A percentile compares a stretch with the other conserved stretches of the same genome.
These are phyloP conservation scores for Paracorniculantispora psalliotae DNA, from an alignment of 2,329 filamentous ascomycete genomes.

Conservation along the genomic window DNA sequence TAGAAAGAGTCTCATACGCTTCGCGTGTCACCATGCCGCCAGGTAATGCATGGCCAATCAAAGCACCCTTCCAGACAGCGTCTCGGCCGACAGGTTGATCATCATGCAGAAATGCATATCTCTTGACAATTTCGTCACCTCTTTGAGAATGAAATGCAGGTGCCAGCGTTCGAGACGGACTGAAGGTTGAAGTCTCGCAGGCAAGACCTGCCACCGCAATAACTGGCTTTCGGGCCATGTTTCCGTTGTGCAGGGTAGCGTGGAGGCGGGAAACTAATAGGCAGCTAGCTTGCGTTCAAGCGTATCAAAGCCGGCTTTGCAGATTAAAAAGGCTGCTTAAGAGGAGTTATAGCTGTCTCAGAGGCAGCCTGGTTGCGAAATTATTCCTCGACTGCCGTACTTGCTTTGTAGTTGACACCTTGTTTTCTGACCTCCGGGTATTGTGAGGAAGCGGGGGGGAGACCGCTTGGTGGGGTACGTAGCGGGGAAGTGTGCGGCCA, in stretches of 20 bases:
- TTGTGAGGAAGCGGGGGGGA: neutral
- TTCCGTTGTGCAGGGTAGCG: conserved; percentile 1
- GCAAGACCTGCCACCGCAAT: conserved; percentile 49
- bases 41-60: conserved; percentile 48
- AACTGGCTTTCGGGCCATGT: conserved; percentile 28
- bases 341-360: too few relatives aligned
- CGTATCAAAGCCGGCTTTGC: too few relatives aligned
- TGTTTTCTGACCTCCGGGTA: neutral
- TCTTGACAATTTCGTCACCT: conserved; percentile 36
- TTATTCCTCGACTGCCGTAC: too few relatives aligned
- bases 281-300: neutral
- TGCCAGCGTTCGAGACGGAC: conserved; percentile 43
- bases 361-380: neutral
- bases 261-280: neutral
- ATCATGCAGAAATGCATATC: conserved; percentile 41
- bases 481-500: neutral
- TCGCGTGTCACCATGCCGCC: conserved; percentile 42
- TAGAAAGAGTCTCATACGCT: conserved; percentile 40
- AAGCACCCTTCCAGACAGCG: conserved; percentile 44
- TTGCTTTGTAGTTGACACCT: neutral
- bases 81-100: conserved; percentile 35
- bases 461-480: neutral
- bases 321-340: too few relatives aligned
- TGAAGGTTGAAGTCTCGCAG: conserved; percentile 50
- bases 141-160: conserved; percentile 45